A percentile compares a stretch with the other conserved stretches of the same genome.
Evolutionary conservation across 768 basidiomycete genomes (phyloP).

Genomic region (Sarcodon sp.): DNA sequence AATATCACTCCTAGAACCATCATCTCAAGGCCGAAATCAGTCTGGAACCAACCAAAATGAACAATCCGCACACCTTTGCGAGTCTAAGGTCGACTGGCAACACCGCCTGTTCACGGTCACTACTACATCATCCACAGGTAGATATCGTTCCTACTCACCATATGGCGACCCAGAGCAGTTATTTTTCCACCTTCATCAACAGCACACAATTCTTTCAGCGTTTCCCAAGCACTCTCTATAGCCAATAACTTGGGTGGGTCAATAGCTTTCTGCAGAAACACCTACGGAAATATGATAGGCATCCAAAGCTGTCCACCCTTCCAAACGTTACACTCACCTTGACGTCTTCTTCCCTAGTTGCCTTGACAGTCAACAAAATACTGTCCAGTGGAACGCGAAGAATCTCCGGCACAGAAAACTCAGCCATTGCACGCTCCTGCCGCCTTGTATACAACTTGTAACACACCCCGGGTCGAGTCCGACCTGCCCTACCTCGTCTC

Average conservation of each 20-base stretch:
- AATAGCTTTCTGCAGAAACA: constrained; percentile 47
- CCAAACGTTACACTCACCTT: constrained; percentile 18
- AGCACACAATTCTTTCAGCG: constrained; percentile 69
- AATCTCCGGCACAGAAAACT: constrained; percentile 81
- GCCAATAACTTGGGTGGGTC: constrained; percentile 70
- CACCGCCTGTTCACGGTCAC: constrained; percentile 35
- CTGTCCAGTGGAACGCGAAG: constrained; percentile 77
- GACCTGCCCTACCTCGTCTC: constrained; percentile 80
- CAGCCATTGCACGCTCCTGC: constrained; percentile 54
- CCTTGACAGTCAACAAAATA: constrained; percentile 72
- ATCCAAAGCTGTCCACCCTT: no score
- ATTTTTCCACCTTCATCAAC: constrained; percentile 48
- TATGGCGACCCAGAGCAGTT: constrained; percentile 75
- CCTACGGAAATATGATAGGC: not conserved
- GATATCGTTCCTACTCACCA: constrained; percentile 28
- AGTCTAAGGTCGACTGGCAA: constrained; percentile 84
- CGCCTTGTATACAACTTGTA: constrained; percentile 79
- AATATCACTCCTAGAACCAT: constrained; percentile 77
- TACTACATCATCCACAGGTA: not conserved
- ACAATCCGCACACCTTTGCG: constrained; percentile 45
- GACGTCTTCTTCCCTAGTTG: constrained; percentile 68
- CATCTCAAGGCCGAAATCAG: constrained; percentile 38
- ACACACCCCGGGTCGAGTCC: constrained; percentile 71
- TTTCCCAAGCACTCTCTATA: constrained; percentile 65
- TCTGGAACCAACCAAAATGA: not conserved